phyloP scores from a whole-genome alignment of 2,329 filamentous ascomycete genomes.

The Stagonosporopsis cucurbitacearum region DNA sequence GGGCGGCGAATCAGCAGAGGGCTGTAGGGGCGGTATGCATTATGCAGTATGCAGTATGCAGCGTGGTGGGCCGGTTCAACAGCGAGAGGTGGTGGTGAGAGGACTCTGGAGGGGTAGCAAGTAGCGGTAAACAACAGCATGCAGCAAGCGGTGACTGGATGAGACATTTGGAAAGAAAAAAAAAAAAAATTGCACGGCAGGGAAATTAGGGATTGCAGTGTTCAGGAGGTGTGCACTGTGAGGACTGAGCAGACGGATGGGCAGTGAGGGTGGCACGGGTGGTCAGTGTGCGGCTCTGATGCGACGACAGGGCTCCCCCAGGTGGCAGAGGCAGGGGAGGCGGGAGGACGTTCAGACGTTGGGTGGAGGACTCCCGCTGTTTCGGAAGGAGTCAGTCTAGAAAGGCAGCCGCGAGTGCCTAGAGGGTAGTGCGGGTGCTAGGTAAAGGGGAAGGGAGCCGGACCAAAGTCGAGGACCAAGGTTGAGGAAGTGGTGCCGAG shows the following conservation, averaged over 20 bases:
- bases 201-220: constrained; percentile 44
- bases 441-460: constrained; percentile 14
- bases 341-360: constrained; percentile 46
- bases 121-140: constrained; percentile 48
- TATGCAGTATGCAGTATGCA: no score
- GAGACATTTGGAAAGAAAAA: constrained; percentile 43
- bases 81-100: constrained; percentile 7
- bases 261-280: no score
- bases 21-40: constrained; percentile 36
- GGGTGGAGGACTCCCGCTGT: constrained; percentile 36
- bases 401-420: constrained; percentile 31
- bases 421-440: constrained; percentile 29
- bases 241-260: constrained; percentile 39
- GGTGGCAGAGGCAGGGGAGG: constrained; percentile 27
- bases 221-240: constrained; percentile 30
- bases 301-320: constrained; percentile 40
- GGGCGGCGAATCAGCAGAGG: constrained; percentile 40
- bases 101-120: constrained; percentile 26
- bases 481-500: constrained; percentile 23
- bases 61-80: constrained; percentile 33
- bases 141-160: constrained; percentile 31
- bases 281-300: constrained; percentile 46
- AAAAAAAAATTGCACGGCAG: constrained; percentile 40
- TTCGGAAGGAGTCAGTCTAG: constrained; percentile 29
- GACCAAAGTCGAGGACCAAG: constrained; percentile 18